These are phyloP conservation scores for Arachis stenosperma DNA, from an alignment of 306 rosid species.

Conservation along the genomic window DNA sequence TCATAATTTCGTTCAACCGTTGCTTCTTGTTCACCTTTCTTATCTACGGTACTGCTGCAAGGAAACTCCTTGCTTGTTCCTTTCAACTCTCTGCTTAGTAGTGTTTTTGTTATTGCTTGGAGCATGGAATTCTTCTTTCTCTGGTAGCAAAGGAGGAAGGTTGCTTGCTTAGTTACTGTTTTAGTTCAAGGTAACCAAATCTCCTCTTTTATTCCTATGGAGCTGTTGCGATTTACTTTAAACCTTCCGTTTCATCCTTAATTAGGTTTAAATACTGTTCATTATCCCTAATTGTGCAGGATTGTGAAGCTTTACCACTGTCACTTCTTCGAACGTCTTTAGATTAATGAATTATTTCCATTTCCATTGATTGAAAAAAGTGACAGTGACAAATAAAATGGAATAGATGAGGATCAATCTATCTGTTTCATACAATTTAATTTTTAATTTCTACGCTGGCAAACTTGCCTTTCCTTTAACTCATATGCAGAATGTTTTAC, in stretches of 20 bases:
- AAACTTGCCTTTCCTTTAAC: background rate
- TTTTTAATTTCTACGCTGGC: background rate
- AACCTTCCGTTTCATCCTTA: background rate
- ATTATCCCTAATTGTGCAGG: background rate
- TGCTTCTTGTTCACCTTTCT: conserved; percentile 27
- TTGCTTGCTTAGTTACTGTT: conserved; percentile 31
- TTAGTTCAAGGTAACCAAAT: conserved; percentile 38
- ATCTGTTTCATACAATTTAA: background rate
- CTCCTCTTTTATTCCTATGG: background rate
- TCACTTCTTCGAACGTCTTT: too few relatives aligned
- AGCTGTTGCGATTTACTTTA: background rate
- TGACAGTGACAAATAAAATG: too few relatives aligned
- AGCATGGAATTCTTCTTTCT: conserved; percentile 32
- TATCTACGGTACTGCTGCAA: conserved; percentile 1
- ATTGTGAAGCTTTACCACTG: background rate
- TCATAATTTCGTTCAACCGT: background rate
- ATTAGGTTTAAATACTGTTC: conserved; percentile 13
- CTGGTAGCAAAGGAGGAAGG: conserved; percentile 26
- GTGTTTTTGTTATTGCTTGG: too few relatives aligned
- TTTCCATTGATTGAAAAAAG: too few relatives aligned
- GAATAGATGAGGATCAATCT: too few relatives aligned
- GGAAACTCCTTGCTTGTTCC: background rate
- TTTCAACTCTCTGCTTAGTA: too few relatives aligned
- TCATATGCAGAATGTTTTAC: background rate
- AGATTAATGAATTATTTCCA: too few relatives aligned